Evolutionary conservation across 805 yeast genomes (phyloP).

Genomic region (Lipomyces sp.): DNA sequence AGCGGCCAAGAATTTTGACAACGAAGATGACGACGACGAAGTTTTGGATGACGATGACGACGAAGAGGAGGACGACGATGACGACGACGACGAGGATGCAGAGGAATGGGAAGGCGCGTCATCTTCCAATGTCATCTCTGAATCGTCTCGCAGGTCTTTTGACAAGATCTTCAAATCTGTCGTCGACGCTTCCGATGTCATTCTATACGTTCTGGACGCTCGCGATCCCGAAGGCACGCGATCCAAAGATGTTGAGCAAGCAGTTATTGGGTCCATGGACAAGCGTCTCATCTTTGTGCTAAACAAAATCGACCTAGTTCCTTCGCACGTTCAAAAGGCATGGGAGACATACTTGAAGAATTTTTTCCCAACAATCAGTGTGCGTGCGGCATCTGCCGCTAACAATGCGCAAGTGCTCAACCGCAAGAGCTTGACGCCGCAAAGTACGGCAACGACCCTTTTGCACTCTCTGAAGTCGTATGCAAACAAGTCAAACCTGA

Average conservation of each 20-base stretch:
- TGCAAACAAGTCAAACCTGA: conserved; percentile 77
- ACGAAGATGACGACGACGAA: conserved; percentile 37
- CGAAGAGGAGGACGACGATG: conserved; percentile 42
- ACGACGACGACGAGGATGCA: conserved; percentile 40
- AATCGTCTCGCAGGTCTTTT: conserved; percentile 63
- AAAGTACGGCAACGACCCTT: conserved; percentile 68
- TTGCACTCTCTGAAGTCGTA: conserved; percentile 80
- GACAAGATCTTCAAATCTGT: conserved; percentile 93
- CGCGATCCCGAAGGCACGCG: conserved; percentile 96
- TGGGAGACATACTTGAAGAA: conserved; percentile 80
- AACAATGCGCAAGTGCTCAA: conserved; percentile 66
- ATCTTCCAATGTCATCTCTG: conserved; percentile 29
- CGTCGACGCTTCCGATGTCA: conserved; percentile 86
- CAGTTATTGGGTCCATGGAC: conserved; percentile 60
- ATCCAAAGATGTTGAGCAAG: conserved; percentile 85
- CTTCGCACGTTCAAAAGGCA: conserved; percentile 73
- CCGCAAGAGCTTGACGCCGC: conserved; percentile 63
- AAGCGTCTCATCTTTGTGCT: conserved; percentile 82
- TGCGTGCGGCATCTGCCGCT: conserved; percentile 64
- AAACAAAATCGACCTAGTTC: conserved; percentile 91
- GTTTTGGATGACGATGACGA: conserved; percentile 47
- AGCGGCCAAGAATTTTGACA: conserved; percentile 72
- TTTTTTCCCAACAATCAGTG: conserved; percentile 88
- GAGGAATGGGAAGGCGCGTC: neutral
- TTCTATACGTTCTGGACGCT: conserved; percentile 91